Conservation (phyloP, 768 basidiomycete species). For the Cystofilobasidium ferigula region DNA sequence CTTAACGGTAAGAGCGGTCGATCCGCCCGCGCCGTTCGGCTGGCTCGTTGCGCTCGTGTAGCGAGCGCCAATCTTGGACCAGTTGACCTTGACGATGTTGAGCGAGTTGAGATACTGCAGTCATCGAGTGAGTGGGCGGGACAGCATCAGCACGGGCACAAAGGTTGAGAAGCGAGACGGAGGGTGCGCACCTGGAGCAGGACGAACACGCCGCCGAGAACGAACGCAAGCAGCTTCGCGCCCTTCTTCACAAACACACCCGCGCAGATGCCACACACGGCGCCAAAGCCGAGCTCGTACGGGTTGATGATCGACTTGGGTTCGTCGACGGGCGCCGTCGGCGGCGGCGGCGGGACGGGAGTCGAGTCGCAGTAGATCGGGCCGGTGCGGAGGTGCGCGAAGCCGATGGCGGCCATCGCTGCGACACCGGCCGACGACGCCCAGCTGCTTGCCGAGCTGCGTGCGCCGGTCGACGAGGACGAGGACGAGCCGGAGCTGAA, state of each 20-base stretch:
- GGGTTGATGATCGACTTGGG: slow-evolving; percentile 57
- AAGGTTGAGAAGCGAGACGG: too few relatives aligned
- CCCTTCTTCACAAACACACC: slow-evolving; percentile 95
- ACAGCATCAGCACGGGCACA: not conserved
- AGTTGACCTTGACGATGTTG: slow-evolving; percentile 23
- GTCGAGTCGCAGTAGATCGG: not conserved
- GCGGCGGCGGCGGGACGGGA: not conserved
- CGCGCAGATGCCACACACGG: slow-evolving; percentile 73
- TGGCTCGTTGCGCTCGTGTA: slow-evolving; percentile 11
- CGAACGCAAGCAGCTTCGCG: slow-evolving; percentile 66
- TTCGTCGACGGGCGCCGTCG: not conserved
- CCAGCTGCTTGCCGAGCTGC: too few relatives aligned
- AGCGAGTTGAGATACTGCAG: slow-evolving; percentile 17
- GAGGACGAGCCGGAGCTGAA: not conserved
- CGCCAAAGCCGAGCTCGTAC: slow-evolving; percentile 78
- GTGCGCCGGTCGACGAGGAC: not conserved
- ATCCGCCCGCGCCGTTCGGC: not conserved
- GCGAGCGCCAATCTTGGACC: slow-evolving; percentile 5
- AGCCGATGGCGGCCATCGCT: not conserved
- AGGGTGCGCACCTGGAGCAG: slow-evolving; percentile 63
- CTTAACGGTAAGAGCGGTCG: slow-evolving; percentile 10
- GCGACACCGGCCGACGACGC: not conserved
- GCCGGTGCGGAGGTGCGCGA: not conserved
- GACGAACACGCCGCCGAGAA: slow-evolving; percentile 82
- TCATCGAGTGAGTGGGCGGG: not conserved